Evolutionary conservation across 192 early-diverging fungal species (phyloP), one percentile per base, ranked within the genome.

Genomic region (Entomortierella lignicola): DNA sequence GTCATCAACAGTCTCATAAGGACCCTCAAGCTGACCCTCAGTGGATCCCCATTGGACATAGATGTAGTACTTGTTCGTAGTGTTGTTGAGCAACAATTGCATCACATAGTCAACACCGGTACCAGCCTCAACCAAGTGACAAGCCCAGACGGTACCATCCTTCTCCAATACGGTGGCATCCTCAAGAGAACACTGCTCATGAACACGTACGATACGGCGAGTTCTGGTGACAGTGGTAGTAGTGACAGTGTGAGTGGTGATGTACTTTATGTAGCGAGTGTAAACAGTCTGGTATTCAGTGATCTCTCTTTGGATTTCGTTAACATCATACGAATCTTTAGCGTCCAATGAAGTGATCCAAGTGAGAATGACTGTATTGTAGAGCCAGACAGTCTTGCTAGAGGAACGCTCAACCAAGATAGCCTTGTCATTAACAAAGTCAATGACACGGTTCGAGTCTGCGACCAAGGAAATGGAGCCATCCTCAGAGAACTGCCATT

Each of bases 241-340:
- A 25, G 34, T 59, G 59, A 62, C 17, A 34, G 73, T 77, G 66
- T 64, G 44, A 17, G 47, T 60, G 50, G 73, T 77, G 48, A 77
- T 34, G 55, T 77, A 77, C 60, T 68, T 52, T 60, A 77, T 55
- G 50, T 77, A 77, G 37, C 73, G 73, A 29, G 73, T 77, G 66
- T 77, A 77, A 51, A 77, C 66, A 44, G 73, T 77, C n/a, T 42
- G 63, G 66, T 77, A 77, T 66, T 77, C 66, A 32, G 73, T 69
- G 18, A 77, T 27, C 52, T 77, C 73, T 18, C 59, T 44, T 30
- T 77, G 53, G 43, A 69, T 64, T 3, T 54, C 41, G 34, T 60
- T 66, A 55, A 57, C 20, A 53, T 69, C 61, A 23, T 54, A 48
- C 29, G 52, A 44, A 18, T 42, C 44, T 56, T 26, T 66, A 27